Conservation (phyloP, 306 rosid genomes). For the Nissolia schottii region DNA sequence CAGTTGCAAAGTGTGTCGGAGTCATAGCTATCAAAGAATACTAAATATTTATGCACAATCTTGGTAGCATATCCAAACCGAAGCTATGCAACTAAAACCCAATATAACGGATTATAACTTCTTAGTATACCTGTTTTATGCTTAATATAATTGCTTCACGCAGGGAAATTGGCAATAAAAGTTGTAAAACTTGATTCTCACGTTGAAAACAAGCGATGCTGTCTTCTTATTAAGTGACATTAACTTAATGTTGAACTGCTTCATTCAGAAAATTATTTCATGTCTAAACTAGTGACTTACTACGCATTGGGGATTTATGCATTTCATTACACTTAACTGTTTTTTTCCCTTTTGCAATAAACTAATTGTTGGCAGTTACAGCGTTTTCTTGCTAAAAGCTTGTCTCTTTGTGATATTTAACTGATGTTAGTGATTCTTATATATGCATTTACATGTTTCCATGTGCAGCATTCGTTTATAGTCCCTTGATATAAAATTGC, state of each 20-base stretch:
- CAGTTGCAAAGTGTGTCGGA: not conserved
- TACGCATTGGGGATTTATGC: not conserved
- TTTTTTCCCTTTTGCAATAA: not conserved
- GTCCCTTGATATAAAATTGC: not conserved
- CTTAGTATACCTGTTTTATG: not conserved
- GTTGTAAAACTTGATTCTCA: not conserved
- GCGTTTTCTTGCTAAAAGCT: not conserved
- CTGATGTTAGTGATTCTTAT: not conserved
- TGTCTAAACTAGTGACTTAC: not conserved
- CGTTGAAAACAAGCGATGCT: not conserved
- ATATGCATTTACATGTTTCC: not conserved
- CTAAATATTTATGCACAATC: not conserved
- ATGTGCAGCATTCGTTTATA: not conserved
- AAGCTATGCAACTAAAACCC: not conserved
- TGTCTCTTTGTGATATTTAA: not conserved
- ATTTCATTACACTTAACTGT: not conserved
- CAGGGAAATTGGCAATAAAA: not conserved
- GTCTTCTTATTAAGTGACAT: not conserved
- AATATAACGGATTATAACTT: not conserved
- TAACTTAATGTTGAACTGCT: not conserved
- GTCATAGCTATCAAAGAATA: not conserved
- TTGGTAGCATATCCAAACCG: not conserved
- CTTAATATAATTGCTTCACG: not conserved
- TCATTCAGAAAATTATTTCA: not conserved
- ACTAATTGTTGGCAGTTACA: not conserved